Evolutionary conservation across 768 basidiomycete species (phyloP).

Genomic region (Dioszegia hungarica): DNA sequence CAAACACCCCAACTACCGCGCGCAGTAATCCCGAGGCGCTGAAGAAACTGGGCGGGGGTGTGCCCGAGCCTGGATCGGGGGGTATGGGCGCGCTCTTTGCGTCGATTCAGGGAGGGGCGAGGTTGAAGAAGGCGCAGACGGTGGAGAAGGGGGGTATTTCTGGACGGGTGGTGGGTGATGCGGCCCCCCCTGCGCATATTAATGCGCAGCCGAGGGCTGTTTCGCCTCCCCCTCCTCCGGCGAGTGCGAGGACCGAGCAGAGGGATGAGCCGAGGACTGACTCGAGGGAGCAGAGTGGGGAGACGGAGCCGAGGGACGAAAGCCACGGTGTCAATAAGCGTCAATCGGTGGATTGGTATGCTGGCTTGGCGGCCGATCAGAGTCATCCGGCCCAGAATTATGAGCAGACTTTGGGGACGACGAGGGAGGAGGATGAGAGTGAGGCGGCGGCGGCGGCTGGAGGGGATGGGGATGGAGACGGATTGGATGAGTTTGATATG

Average conservation of each 20-base stretch:
- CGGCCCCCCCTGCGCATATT: conserved; percentile 66
- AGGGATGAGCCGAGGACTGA: background rate
- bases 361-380: conserved; percentile 71
- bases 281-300: background rate
- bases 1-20: too few relatives aligned
- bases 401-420: conserved; percentile 8
- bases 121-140: conserved; percentile 69
- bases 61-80: conserved; percentile 44
- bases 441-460: too few relatives aligned
- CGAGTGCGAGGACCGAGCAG: conserved; percentile 16
- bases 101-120: conserved; percentile 71
- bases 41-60: conserved; percentile 51
- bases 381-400: conserved; percentile 15
- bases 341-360: conserved; percentile 88
- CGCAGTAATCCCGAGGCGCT: too few relatives aligned
- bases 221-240: conserved; percentile 43
- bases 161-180: conserved; percentile 71
- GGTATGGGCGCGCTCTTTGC: conserved; percentile 59
- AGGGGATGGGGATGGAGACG: conserved; percentile 48
- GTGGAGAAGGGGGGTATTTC: conserved; percentile 66
- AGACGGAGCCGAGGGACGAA: conserved; percentile 5
- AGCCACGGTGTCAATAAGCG: conserved; percentile 52
- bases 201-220: conserved; percentile 50
- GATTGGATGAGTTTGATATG: conserved; percentile 47
- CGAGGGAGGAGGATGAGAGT: conserved; percentile 58